Percentiles rank a stretch among this genome's conserved stretches.
phyloP scores from a whole-genome alignment of 495 filamentous ascomycete genomes.

The Neurospora sp. region DNA sequence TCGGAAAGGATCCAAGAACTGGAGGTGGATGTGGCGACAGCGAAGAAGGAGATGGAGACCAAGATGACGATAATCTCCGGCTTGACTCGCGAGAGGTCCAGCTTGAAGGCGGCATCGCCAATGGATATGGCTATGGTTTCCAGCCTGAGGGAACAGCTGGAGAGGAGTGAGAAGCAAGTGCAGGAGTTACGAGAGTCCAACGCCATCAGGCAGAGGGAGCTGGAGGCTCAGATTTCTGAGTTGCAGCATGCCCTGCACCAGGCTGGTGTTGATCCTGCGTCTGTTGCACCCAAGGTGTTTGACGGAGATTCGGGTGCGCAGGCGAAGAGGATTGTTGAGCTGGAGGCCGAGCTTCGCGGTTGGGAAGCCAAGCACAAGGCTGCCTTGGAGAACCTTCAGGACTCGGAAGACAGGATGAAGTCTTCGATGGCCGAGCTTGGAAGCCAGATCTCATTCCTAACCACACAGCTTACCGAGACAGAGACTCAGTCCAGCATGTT shows the following conservation, averaged over 20 bases:
- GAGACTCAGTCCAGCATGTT: slow-evolving; percentile 14
- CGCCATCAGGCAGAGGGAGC: slow-evolving; percentile 58
- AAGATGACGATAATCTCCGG: slow-evolving; percentile 93
- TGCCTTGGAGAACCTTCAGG: slow-evolving; percentile 60
- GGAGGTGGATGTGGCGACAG: slow-evolving; percentile 70
- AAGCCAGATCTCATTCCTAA: slow-evolving; percentile 31
- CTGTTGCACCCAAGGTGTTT: slow-evolving; percentile 9
- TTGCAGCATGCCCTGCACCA: slow-evolving; percentile 48
- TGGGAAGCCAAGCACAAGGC: slow-evolving; percentile 68
- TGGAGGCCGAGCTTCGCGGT: slow-evolving; percentile 64
- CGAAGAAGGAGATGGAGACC: slow-evolving; percentile 91
- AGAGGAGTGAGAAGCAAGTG: slow-evolving; percentile 75
- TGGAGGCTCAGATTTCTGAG: slow-evolving; percentile 55
- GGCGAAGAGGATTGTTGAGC: slow-evolving; percentile 52
- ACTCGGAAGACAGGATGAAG: slow-evolving; percentile 61
- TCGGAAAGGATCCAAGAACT: slow-evolving; percentile 84
- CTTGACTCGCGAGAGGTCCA: slow-evolving; percentile 81
- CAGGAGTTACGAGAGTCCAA: slow-evolving; percentile 63
- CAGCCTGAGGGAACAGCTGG: slow-evolving; percentile 73
- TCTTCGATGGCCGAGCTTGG: slow-evolving; percentile 65
- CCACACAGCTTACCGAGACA: slow-evolving; percentile 26
- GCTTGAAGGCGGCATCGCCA: slow-evolving; percentile 66
- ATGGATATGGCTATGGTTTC: slow-evolving; percentile 92
- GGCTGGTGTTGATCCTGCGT: slow-evolving; percentile 14
- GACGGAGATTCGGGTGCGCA: slow-evolving; percentile 32